These are phyloP conservation scores for Eragrostis curvula DNA, from an alignment of 176 grass and related monocot species.

Conservation along the genomic window DNA sequence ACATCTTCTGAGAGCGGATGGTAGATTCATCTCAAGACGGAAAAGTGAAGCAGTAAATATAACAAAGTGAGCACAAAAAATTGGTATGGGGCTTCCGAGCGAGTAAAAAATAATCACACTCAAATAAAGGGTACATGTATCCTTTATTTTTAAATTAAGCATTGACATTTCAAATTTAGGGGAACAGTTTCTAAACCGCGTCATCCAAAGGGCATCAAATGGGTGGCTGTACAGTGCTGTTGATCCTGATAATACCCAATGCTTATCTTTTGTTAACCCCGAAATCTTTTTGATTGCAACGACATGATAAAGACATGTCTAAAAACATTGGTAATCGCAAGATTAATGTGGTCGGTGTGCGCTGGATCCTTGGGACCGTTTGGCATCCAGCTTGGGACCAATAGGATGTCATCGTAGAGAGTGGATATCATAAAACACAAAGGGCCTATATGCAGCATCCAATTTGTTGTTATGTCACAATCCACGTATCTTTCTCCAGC, in stretches of 20 bases:
- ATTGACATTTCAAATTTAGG: conserved; percentile 9
- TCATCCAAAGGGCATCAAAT: conserved; percentile 41
- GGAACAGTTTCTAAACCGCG: neutral
- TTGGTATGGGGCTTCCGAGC: no score
- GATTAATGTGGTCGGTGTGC: conserved; percentile 52
- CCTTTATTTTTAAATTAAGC: no score
- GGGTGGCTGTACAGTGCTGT: conserved; percentile 35
- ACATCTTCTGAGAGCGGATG: no score
- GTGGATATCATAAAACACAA: conserved; percentile 37
- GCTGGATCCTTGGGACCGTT: conserved; percentile 37
- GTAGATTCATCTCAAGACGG: no score
- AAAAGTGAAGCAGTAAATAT: no score
- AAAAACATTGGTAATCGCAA: conserved; percentile 47
- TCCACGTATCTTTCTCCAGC: conserved; percentile 43
- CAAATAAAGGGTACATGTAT: neutral
- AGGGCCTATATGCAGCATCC: conserved; percentile 36
- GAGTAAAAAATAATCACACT: no score
- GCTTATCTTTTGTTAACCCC: conserved; percentile 45
- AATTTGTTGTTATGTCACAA: conserved; percentile 44
- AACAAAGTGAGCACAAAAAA: no score
- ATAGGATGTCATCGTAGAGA: conserved; percentile 19
- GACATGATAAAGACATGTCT: conserved; percentile 31
- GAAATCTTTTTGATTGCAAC: conserved; percentile 45
- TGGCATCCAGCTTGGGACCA: conserved; percentile 46
- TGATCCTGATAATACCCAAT: conserved; percentile 49